Conservation (phyloP, 768 basidiomycete species). For the Inosperma sp. region DNA sequence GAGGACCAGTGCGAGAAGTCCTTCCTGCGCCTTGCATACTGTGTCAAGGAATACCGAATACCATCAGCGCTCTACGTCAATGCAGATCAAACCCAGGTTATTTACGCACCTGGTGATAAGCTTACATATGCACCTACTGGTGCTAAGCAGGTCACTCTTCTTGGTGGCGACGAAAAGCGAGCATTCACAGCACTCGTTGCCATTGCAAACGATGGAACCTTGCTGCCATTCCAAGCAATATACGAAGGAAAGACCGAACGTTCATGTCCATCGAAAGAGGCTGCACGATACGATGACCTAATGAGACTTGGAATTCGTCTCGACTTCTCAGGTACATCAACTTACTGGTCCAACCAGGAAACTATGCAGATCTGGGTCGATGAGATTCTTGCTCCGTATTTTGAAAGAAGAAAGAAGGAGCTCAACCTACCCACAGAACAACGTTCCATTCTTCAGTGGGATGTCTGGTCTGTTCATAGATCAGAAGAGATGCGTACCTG, state of each 20-base stretch:
- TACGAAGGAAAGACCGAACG: slow-evolving; percentile 21
- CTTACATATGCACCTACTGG: slow-evolving; percentile 26
- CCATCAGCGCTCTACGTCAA: slow-evolving; percentile 29
- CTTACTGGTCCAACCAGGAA: slow-evolving; percentile 24
- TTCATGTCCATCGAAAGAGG: slow-evolving; percentile 18
- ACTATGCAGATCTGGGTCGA: slow-evolving; percentile 23
- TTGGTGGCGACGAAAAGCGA: slow-evolving; percentile 35
- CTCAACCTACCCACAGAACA: slow-evolving; percentile 6
- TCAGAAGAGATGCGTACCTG: slow-evolving; percentile 31
- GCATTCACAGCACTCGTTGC: slow-evolving; percentile 34
- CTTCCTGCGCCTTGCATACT: slow-evolving; percentile 21
- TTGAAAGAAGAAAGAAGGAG: background rate
- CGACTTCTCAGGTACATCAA: slow-evolving; percentile 19
- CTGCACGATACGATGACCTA: slow-evolving; percentile 17
- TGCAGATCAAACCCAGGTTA: slow-evolving; percentile 32
- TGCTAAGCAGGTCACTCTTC: slow-evolving; percentile 29
- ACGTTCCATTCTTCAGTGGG: slow-evolving; percentile 20
- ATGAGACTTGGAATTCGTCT: slow-evolving; percentile 19
- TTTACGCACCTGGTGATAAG: slow-evolving; percentile 26
- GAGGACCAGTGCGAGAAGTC: slow-evolving; percentile 24
- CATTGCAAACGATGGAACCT: slow-evolving; percentile 21
- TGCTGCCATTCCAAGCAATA: too few species aligned
- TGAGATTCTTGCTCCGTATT: background rate
- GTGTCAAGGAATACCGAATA: slow-evolving; percentile 30
- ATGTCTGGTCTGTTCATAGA: slow-evolving; percentile 35